These are phyloP conservation scores for Perkinsus marinus DNA, from an alignment of 169 alveolate genomes.

Conservation along the genomic window DNA sequence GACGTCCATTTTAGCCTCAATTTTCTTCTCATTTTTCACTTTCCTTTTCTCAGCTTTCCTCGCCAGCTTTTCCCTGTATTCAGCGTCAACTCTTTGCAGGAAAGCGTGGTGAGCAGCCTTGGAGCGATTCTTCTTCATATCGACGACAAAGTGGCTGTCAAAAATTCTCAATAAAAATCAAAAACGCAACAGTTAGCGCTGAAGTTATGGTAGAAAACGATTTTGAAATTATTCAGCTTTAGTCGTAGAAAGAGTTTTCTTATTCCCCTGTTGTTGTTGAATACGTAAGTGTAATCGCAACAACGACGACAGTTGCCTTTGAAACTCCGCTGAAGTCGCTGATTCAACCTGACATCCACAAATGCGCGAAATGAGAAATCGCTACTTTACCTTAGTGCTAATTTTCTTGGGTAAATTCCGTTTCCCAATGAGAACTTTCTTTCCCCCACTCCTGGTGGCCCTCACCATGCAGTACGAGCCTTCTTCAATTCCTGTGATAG, in stretches of 20 bases:
- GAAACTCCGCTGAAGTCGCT: neutral
- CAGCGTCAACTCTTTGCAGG: neutral
- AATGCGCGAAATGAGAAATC: neutral
- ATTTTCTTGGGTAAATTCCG: neutral
- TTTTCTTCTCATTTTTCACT: neutral
- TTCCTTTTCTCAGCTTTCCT: neutral
- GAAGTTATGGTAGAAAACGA: neutral
- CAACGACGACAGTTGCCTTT: neutral
- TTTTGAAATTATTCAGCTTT: neutral
- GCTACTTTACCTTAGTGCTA: neutral
- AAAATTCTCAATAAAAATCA: too few species aligned
- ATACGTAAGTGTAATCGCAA: neutral
- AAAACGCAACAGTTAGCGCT: neutral
- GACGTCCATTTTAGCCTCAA: neutral
- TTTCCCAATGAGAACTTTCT: neutral
- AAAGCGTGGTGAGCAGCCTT: neutral
- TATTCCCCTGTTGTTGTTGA: neutral
- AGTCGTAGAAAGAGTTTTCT: neutral
- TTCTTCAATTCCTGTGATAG: too few species aligned
- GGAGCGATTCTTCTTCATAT: neutral
- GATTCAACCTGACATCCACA: neutral
- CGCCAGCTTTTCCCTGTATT: neutral
- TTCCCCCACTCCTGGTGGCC: neutral
- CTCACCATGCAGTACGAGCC: neutral
- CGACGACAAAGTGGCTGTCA: too few species aligned